Evolutionary conservation across 495 filamentous ascomycete genomes (phyloP), one percentile per base, ranked within the genome.

Genomic region (Neurospora terricola): DNA sequence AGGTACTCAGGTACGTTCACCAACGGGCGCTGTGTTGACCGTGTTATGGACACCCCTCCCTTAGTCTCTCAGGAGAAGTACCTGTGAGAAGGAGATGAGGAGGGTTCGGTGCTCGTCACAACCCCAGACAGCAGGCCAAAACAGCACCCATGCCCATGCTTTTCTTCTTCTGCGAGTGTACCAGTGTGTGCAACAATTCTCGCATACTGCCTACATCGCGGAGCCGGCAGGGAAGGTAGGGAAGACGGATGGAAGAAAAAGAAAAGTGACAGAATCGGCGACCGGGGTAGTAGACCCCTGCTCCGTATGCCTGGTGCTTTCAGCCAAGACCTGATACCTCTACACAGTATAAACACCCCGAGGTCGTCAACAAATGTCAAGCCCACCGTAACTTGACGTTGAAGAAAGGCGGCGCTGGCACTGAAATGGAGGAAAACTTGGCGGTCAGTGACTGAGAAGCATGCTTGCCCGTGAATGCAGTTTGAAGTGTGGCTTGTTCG

Each of bases 161-260:
- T 34, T 66, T 36, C 27, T 34, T 66, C 54, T 34, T 66, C 5
- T 66, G 23, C 54, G 7, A 34, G 27, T 30, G 14, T 9, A 66
- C 0, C 54, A 66, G 54, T 66, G 54, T 18, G 54, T 66, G 54
- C 14, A 66, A 34, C 27, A 66, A 66, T 66, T 34, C 27, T 10
- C 27, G 14, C 54, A 66, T 66, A 66, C 54, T 66, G 54, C 27
- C 27, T 66, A 66, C 27, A 66, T 66, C 0, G 54, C 54, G 27
- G 27, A 34, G 54, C 54, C 54, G 54, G 54, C 54, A 66, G 54
- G 54, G 54, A 72, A 59, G 71, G 59, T 66, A 72, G 59, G 39
- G 74, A 59, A 74, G 34, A 23, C 42, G 72, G 71, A 72, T 75
- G 70, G 74, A 77, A 79, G 39, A 62, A 59, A 69, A 62, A 39